Evolutionary conservation across 495 filamentous ascomycete genomes (phyloP).

Genomic region (Penicillium argentinense): DNA sequence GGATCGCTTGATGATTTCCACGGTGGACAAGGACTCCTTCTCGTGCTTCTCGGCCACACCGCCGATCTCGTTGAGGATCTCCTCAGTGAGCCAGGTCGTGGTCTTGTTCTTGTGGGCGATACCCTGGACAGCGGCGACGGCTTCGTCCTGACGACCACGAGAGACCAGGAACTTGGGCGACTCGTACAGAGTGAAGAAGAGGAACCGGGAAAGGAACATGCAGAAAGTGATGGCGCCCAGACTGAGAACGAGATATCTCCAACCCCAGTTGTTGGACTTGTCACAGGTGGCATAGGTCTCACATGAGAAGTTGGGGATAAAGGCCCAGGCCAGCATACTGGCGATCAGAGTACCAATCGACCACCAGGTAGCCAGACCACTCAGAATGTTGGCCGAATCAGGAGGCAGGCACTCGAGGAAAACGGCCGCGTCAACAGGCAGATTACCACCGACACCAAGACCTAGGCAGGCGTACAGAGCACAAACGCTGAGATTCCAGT

Average conservation of each 20-base stretch:
- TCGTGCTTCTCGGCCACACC: slow-evolving; percentile 33
- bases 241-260: slow-evolving; percentile 68
- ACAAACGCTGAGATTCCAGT: slow-evolving; percentile 20
- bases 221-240: slow-evolving; percentile 65
- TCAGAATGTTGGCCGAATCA: slow-evolving; percentile 46
- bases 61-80: slow-evolving; percentile 46
- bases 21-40: slow-evolving; percentile 31
- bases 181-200: slow-evolving; percentile 53
- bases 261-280: slow-evolving; percentile 63
- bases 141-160: slow-evolving; percentile 61
- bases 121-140: slow-evolving; percentile 61
- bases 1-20: slow-evolving; percentile 45
- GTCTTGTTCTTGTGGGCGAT: slow-evolving; percentile 47
- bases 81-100: slow-evolving; percentile 48
- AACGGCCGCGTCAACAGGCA: slow-evolving; percentile 46
- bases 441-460: slow-evolving; percentile 53
- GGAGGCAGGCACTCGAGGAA: slow-evolving; percentile 55
- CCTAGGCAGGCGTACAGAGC: slow-evolving; percentile 44
- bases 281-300: slow-evolving; percentile 46
- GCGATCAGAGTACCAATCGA: slow-evolving; percentile 51
- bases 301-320: slow-evolving; percentile 44
- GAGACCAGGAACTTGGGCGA: slow-evolving; percentile 73
- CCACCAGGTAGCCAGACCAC: slow-evolving; percentile 53
- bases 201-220: slow-evolving; percentile 63
- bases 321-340: slow-evolving; percentile 51